Evolutionary conservation across 768 basidiomycete species (phyloP), one percentile per base, ranked within the genome.

Genomic region (Hypholoma fasciculare): DNA sequence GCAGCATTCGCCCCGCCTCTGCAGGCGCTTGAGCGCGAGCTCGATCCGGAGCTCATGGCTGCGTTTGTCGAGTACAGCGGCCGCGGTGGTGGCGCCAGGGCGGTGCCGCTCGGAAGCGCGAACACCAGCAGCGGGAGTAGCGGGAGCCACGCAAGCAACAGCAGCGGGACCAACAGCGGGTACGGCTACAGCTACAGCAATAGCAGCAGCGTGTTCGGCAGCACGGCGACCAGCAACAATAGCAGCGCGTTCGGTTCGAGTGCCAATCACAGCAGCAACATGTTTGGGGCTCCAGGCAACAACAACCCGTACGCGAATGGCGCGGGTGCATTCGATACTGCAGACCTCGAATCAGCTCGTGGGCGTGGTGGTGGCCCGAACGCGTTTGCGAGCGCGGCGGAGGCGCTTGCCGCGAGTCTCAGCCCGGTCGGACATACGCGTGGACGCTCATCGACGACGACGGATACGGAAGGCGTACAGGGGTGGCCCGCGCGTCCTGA

Each of bases 11-110:
- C n/a, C 7, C 54, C 54, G 19, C 54, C 54, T 12, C 44, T 54
- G 43, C 43, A 54, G n/a, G 54, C 43, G 19, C 54, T 54, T 4
- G 54, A 54, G 30, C 54, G 54, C 36, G 54, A 54, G 34, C 54
- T 54, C 43, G 54, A 54, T 17, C 54, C 54, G 5, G 54, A 54
- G 13, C 30, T 54, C 20, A 54, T 54, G 54, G 54, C 54, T 7
- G 54, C 54, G 13, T 54, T 54, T 20, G 54, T 54, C 19, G 30
- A 54, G 30, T 54, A 47, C 54, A 54, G 54, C 34, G 54, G 54
- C 5, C 30, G 46, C 43, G 54, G 44, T 7, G 43, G 30, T 17
- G 54, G 54, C 13, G 23, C 44, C 27, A 40, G 14, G 39, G 5
- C 43, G 8, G n/a, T 49, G 16, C 13, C 23, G 20, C 48, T 49